These are phyloP conservation scores for Larix kaempferi DNA, from an alignment of 75 land plant species.

Conservation along the genomic window DNA sequence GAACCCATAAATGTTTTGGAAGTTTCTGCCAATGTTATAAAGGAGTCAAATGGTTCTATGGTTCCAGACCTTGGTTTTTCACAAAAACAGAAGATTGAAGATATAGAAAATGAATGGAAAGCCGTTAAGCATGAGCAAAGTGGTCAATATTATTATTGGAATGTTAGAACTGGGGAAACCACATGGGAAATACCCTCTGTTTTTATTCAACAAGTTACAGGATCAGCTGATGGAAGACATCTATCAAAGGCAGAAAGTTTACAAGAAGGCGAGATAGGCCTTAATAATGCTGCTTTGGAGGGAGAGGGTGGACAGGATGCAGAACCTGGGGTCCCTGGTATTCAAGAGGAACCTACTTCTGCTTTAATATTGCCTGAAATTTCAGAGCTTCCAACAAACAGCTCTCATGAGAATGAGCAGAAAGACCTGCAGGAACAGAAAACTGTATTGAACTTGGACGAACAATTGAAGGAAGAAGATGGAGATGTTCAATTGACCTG, in stretches of 20 bases:
- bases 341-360: neutral
- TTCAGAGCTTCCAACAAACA: neutral
- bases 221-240: neutral
- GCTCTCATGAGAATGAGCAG: neutral
- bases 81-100: slow-evolving; percentile 23
- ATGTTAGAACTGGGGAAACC: slow-evolving; percentile 83
- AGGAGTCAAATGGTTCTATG: neutral
- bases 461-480: slow-evolving; percentile 2
- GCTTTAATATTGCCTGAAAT: neutral
- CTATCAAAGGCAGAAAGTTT: neutral
- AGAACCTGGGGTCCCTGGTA: slow-evolving; percentile 2
- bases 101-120: slow-evolving; percentile 56
- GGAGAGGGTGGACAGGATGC: neutral
- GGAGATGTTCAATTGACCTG: slow-evolving; percentile 3
- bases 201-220: slow-evolving; percentile 15
- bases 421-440: neutral
- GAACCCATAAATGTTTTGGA: neutral
- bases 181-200: slow-evolving; percentile 80
- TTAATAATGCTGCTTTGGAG: neutral
- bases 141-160: slow-evolving; percentile 87
- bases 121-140: slow-evolving; percentile 74
- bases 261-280: neutral
- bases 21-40: neutral
- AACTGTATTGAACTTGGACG: neutral
- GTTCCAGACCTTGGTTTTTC: slow-evolving; percentile 13